These are phyloP conservation scores for Alternaria triticina DNA, from an alignment of 2,329 filamentous ascomycete species.

Conservation along the genomic window DNA sequence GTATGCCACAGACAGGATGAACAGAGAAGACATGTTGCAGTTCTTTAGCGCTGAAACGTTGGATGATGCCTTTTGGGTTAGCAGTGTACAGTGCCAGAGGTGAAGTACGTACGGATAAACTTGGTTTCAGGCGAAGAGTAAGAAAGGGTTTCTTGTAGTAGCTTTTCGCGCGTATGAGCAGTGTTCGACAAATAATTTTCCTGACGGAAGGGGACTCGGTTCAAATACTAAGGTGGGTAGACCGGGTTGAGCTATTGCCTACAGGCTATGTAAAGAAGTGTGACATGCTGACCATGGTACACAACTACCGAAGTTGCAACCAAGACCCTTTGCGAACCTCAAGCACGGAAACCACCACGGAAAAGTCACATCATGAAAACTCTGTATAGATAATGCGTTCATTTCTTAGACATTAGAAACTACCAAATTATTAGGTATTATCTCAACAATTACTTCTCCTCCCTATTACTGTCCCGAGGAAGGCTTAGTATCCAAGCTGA, in stretches of 20 bases:
- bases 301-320: background rate
- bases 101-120: background rate
- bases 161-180: too few species aligned
- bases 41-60: background rate
- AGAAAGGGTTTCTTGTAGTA: too few species aligned
- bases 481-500: constrained; percentile 40
- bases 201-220: too few species aligned
- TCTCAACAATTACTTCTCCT: background rate
- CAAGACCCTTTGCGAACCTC: background rate
- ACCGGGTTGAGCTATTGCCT: too few species aligned
- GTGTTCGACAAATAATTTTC: too few species aligned
- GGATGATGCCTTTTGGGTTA: background rate
- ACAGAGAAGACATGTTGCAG: background rate
- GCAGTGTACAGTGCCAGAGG: background rate
- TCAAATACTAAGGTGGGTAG: too few species aligned
- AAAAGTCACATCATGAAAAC: background rate
- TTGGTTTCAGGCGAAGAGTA: too few species aligned
- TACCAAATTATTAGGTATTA: background rate
- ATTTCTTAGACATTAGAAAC: background rate
- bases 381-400: background rate
- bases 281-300: background rate
- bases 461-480: background rate
- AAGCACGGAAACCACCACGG: background rate
- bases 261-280: too few species aligned
- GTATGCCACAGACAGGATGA: background rate